Evolutionary conservation across 768 basidiomycete genomes (phyloP).

Genomic region (Pleurotus djamor): DNA sequence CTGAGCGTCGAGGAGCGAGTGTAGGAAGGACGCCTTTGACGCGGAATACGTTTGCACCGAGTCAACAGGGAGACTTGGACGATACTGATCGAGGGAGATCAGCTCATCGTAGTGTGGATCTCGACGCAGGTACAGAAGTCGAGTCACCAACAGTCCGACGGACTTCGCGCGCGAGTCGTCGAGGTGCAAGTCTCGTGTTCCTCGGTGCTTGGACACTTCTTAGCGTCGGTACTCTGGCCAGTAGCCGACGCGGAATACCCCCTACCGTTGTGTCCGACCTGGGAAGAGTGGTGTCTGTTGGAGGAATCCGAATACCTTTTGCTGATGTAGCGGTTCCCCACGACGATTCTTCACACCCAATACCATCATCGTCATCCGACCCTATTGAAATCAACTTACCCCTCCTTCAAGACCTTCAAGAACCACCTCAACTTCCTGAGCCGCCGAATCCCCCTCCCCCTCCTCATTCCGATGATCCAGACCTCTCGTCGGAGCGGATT

Average conservation of each 20-base stretch:
- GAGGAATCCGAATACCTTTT: slow-evolving; percentile 10
- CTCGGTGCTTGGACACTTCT: slow-evolving; percentile 76
- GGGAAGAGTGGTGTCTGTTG: slow-evolving; percentile 45
- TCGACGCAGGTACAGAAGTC: slow-evolving; percentile 19
- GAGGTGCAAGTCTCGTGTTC: slow-evolving; percentile 79
- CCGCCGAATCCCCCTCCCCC: slow-evolving; percentile 11
- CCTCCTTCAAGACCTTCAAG: not conserved
- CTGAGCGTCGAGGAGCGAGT: slow-evolving; percentile 52
- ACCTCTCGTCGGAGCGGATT: slow-evolving; percentile 48
- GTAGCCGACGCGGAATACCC: slow-evolving; percentile 21
- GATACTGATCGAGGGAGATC: slow-evolving; percentile 42
- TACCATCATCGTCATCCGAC: not conserved
- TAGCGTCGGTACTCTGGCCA: slow-evolving; percentile 53
- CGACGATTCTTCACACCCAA: slow-evolving; percentile 5
- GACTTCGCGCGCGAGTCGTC: slow-evolving; percentile 63
- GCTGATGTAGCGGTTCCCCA: slow-evolving; percentile 13
- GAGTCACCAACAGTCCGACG: slow-evolving; percentile 25
- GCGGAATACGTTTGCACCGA: slow-evolving; percentile 28
- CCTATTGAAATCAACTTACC: not conserved
- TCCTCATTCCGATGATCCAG: slow-evolving; percentile 18
- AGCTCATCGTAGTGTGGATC: slow-evolving; percentile 33
- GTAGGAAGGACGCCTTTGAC: slow-evolving; percentile 33
- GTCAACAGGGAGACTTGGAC: slow-evolving; percentile 26
- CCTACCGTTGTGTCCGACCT: slow-evolving; percentile 26
- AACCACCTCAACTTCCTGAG: slow-evolving; percentile 4